Conservation (phyloP, 805 yeast genomes). For the Danielia oregonensis region DNA sequence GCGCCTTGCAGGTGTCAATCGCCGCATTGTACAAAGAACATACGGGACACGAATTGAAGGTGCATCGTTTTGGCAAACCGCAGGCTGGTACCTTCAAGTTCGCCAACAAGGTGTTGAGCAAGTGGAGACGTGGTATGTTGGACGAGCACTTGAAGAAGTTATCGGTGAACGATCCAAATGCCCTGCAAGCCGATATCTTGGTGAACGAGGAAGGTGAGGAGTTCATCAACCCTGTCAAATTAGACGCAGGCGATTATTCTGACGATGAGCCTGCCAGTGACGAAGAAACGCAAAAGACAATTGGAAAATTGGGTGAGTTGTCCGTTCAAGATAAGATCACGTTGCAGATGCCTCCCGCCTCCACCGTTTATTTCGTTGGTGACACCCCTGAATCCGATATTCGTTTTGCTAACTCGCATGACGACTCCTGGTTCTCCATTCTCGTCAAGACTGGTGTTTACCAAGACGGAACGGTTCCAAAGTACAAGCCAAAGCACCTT, state of each 20-base stretch:
- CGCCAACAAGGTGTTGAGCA: conserved; percentile 71
- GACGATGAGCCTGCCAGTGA: conserved; percentile 29
- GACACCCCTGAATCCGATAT: conserved; percentile 89
- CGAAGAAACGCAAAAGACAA: conserved; percentile 27
- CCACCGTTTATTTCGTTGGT: conserved; percentile 85
- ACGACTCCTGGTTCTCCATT: conserved; percentile 79
- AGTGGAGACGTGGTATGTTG: conserved; percentile 76
- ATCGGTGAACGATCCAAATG: conserved; percentile 41
- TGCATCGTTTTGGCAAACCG: conserved; percentile 86
- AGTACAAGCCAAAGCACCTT: conserved; percentile 70
- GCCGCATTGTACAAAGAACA: conserved; percentile 82
- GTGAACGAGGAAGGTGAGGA: conserved; percentile 44
- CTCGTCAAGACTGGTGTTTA: conserved; percentile 86
- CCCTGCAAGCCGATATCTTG: conserved; percentile 39
- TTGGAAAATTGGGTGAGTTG: conserved; percentile 18
- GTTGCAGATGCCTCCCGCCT: conserved; percentile 73
- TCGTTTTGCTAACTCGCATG: conserved; percentile 83
- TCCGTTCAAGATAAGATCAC: conserved; percentile 34
- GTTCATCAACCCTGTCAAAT: conserved; percentile 39
- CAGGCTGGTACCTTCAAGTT: conserved; percentile 82
- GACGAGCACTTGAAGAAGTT: conserved; percentile 66
- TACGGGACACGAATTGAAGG: conserved; percentile 76
- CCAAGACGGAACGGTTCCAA: conserved; percentile 74
- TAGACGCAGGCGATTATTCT: conserved; percentile 31
- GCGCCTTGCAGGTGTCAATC: conserved; percentile 85